These are phyloP conservation scores for Ophiostoma australiae DNA, from an alignment of 2,329 filamentous ascomycete species.

Conservation along the genomic window DNA sequence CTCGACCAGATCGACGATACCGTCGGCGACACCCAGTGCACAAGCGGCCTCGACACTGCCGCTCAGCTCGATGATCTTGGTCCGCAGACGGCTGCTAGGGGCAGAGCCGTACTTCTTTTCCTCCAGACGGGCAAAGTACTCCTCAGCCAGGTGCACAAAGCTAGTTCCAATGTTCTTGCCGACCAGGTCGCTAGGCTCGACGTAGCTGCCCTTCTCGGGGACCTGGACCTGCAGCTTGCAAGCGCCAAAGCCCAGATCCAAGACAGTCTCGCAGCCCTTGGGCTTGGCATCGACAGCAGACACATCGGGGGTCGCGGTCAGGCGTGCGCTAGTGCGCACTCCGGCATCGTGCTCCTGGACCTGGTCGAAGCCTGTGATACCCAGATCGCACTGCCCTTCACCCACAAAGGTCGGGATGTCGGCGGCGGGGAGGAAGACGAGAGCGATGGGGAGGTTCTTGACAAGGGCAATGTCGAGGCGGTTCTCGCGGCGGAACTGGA, in stretches of 20 bases:
- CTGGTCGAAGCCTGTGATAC: slow-evolving; percentile 91
- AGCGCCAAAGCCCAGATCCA: slow-evolving; percentile 84
- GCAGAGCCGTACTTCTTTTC: slow-evolving; percentile 41
- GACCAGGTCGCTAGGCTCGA: slow-evolving; percentile 68
- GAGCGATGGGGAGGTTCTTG: slow-evolving; percentile 91
- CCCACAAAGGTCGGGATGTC: slow-evolving; percentile 98
- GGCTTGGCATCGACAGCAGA: slow-evolving; percentile 37
- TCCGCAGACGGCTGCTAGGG: slow-evolving; percentile 57
- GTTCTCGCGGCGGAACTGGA: slow-evolving; percentile 92
- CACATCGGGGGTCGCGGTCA: slow-evolving; percentile 39
- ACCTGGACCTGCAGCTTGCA: slow-evolving; percentile 98
- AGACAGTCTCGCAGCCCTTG: slow-evolving; percentile 71
- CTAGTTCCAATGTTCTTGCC: slow-evolving; percentile 94
- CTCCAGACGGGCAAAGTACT: slow-evolving; percentile 81
- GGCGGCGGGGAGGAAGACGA: slow-evolving; percentile 93
- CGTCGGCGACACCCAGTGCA: slow-evolving; percentile 89
- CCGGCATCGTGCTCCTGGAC: slow-evolving; percentile 81
- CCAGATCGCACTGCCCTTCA: slow-evolving; percentile 82
- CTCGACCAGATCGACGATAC: slow-evolving; percentile 96
- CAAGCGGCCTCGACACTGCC: slow-evolving; percentile 97
- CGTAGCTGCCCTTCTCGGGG: slow-evolving; percentile 73
- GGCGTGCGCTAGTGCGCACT: slow-evolving; percentile 46
- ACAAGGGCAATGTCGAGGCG: slow-evolving; percentile 96
- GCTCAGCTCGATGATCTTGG: slow-evolving; percentile 88
- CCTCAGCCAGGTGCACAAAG: slow-evolving; percentile 77